Percentiles rank a stretch among this genome's conserved stretches.
These are phyloP conservation scores for Penicillium sp. DNA, from an alignment of 2,329 filamentous ascomycete species.

Conservation along the genomic window DNA sequence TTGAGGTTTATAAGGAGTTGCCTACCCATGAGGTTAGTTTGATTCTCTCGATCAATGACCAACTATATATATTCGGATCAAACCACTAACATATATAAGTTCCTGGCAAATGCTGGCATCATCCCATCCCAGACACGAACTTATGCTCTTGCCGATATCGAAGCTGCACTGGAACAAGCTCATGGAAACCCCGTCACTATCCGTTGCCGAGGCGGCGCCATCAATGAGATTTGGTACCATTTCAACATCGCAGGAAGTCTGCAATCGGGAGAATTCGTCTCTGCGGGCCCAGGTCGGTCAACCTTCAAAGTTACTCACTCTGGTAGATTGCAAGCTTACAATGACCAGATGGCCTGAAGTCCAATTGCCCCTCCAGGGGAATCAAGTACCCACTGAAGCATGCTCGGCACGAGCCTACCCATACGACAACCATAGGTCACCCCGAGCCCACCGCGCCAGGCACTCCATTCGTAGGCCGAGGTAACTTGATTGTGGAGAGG, in stretches of 20 bases:
- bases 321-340: neutral
- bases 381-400: conserved; percentile 65
- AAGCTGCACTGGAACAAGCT: conserved; percentile 54
- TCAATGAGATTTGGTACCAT: conserved; percentile 61
- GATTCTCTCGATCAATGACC: neutral
- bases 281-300: conserved; percentile 36
- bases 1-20: conserved; percentile 64
- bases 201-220: conserved; percentile 50
- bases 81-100: conserved; percentile 32
- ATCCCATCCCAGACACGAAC: conserved; percentile 52
- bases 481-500: conserved; percentile 56
- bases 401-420: conserved; percentile 37
- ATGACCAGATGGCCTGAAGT: conserved; percentile 53
- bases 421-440: conserved; percentile 32
- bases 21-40: conserved; percentile 58
- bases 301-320: neutral
- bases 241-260: conserved; percentile 57
- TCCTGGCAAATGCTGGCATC: conserved; percentile 61
- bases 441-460: conserved; percentile 33
- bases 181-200: conserved; percentile 58
- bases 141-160: conserved; percentile 60
- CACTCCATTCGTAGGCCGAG: conserved; percentile 55
- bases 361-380: conserved; percentile 60
- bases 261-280: conserved; percentile 36
- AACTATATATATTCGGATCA: neutral